A percentile compares a stretch with the other conserved stretches of the same genome.
Evolutionary conservation across 805 yeast species (phyloP).

Genomic region (Ogataea saltuana): DNA sequence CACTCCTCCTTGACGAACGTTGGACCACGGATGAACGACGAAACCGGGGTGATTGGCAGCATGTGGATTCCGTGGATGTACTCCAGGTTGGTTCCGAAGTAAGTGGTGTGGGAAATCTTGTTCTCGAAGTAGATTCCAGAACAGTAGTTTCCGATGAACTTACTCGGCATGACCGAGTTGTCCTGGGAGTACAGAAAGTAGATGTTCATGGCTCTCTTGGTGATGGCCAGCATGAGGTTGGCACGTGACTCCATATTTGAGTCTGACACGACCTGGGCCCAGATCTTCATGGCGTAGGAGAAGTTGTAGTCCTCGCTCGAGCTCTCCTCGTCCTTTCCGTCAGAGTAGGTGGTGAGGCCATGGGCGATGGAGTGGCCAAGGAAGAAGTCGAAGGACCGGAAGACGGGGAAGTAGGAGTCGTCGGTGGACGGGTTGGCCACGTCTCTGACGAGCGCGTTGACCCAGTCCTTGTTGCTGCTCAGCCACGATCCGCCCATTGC

Average conservation of each 20-base stretch:
- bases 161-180: constrained; percentile 49
- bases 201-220: constrained; percentile 49
- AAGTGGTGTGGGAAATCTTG: constrained; percentile 66
- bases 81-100: constrained; percentile 55
- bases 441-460: constrained; percentile 60
- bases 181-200: constrained; percentile 51
- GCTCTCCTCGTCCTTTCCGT: constrained; percentile 68
- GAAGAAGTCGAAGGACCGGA: constrained; percentile 64
- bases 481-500: constrained; percentile 54
- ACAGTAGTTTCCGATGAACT: constrained; percentile 53
- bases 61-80: constrained; percentile 76
- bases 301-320: constrained; percentile 67
- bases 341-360: constrained; percentile 56
- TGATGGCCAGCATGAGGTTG: constrained; percentile 55
- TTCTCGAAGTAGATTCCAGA: constrained; percentile 66
- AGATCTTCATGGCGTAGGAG: constrained; percentile 63
- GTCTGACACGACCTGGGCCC: constrained; percentile 61
- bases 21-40: constrained; percentile 59
- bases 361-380: constrained; percentile 71
- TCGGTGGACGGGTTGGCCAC: constrained; percentile 57
- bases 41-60: constrained; percentile 67
- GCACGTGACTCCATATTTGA: constrained; percentile 52
- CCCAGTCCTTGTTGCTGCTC: constrained; percentile 50
- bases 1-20: constrained; percentile 66
- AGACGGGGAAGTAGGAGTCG: constrained; percentile 58